These are phyloP conservation scores for Xylariaceae sp. DNA, from an alignment of 2,329 filamentous ascomycete genomes.

Conservation along the genomic window DNA sequence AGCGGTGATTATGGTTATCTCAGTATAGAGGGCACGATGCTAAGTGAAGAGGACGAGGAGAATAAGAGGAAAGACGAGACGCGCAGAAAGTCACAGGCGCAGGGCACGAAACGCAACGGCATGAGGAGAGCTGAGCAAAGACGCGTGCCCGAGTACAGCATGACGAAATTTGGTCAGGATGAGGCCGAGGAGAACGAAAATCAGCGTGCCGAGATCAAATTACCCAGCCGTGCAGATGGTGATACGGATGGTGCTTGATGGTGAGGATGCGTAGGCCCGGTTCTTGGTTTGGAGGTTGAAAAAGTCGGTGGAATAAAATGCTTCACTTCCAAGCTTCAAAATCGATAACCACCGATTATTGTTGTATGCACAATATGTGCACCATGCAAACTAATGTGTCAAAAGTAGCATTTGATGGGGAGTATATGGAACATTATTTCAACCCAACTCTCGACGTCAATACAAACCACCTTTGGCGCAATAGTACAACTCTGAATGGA, in stretches of 20 bases:
- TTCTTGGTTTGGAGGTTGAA: not conserved
- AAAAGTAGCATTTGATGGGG: too few relatives aligned
- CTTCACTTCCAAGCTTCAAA: too few relatives aligned
- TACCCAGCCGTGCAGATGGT: constrained; percentile 29
- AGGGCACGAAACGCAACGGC: constrained; percentile 34
- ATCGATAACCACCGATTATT: too few relatives aligned
- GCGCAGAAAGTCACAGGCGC: constrained; percentile 34
- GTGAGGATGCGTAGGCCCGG: not conserved
- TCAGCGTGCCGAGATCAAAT: constrained; percentile 31
- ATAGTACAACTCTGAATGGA: too few relatives aligned
- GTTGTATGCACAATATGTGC: too few relatives aligned
- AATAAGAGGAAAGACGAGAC: constrained; percentile 53
- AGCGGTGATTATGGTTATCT: constrained; percentile 75
- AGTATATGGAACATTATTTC: too few relatives aligned
- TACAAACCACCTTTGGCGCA: too few relatives aligned
- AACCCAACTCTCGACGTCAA: too few relatives aligned
- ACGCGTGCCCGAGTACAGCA: constrained; percentile 49
- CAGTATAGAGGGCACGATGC: constrained; percentile 83
- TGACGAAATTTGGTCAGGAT: constrained; percentile 51
- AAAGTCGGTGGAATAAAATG: not conserved
- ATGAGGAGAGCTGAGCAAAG: constrained; percentile 22
- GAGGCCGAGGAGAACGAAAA: constrained; percentile 41
- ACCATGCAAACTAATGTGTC: too few relatives aligned
- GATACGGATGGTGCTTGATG: constrained; percentile 9
- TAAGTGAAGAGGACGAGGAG: constrained; percentile 64